Conservation (phyloP, 306 rosid species). For the Datisca glomerata region DNA sequence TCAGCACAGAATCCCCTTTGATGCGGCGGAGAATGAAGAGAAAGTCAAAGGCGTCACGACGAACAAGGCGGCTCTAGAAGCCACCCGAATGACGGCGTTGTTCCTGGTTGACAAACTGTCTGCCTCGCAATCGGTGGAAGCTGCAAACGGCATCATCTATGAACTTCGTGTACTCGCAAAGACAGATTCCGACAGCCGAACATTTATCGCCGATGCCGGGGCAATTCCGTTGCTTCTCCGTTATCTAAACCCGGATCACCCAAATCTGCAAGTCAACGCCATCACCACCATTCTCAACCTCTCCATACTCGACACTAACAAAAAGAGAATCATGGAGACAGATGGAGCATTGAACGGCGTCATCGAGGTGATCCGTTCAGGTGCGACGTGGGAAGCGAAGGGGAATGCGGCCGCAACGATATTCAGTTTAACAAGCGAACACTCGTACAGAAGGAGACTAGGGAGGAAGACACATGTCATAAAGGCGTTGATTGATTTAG, state of each 20-base stretch:
- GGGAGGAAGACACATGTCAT: conserved; percentile 65
- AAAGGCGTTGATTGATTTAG: conserved; percentile 58
- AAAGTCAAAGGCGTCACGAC: conserved; percentile 23
- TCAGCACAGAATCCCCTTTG: conserved; percentile 50
- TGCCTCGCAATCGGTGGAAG: conserved; percentile 21
- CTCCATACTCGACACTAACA: conserved; percentile 63
- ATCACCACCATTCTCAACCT: conserved; percentile 76
- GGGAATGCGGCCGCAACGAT: conserved; percentile 89
- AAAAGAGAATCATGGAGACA: conserved; percentile 56
- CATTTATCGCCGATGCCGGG: conserved; percentile 72
- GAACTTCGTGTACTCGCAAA: conserved; percentile 73
- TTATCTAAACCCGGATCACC: conserved; percentile 20
- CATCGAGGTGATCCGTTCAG: conserved; percentile 44
- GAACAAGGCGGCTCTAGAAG: conserved; percentile 70
- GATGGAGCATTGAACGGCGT: conserved; percentile 67
- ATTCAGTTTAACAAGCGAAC: conserved; percentile 50
- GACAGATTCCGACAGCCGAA: conserved; percentile 67
- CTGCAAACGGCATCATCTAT: conserved; percentile 44
- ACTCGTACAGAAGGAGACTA: conserved; percentile 29
- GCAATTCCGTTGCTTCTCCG: conserved; percentile 57
- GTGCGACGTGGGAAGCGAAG: conserved; percentile 87
- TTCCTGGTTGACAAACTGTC: conserved; percentile 49
- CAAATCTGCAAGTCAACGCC: conserved; percentile 67
- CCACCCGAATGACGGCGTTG: conserved; percentile 62
- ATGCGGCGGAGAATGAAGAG: conserved; percentile 14